These are phyloP conservation scores for Rhodofomes roseus DNA, from an alignment of 1,284 basidiomycete species.

Conservation along the genomic window DNA sequence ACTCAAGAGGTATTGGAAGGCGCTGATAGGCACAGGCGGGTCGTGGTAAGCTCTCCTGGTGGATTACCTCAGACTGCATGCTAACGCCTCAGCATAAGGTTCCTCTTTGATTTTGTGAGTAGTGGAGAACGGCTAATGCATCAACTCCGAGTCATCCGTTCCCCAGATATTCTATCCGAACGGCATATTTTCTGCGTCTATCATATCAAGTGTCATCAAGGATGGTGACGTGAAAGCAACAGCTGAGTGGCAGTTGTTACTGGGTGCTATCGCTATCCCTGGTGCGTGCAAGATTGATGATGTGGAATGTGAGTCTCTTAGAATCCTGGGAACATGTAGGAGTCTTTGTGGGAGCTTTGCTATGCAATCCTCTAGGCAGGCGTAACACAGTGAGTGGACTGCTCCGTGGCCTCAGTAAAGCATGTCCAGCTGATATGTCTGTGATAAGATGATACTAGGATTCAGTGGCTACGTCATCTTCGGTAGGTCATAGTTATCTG, in stretches of 20 bases:
- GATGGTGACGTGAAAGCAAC: conserved; percentile 51
- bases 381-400: conserved; percentile 52
- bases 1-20: conserved; percentile 64
- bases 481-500: background rate
- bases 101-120: conserved; percentile 70
- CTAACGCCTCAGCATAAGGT: conserved; percentile 39
- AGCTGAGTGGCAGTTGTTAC: conserved; percentile 73
- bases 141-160: background rate
- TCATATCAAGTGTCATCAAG: conserved; percentile 56
- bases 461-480: conserved; percentile 4
- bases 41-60: conserved; percentile 47
- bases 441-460: conserved; percentile 6
- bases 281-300: conserved; percentile 40
- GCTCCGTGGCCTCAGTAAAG: background rate
- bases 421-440: background rate
- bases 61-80: background rate
- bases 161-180: conserved; percentile 67
- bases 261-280: conserved; percentile 66
- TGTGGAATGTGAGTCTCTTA: no score
- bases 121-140: no score
- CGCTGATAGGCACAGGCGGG: conserved; percentile 67
- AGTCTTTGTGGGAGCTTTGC: conserved; percentile 52
- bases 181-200: conserved; percentile 60
- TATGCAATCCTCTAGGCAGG: conserved; percentile 63
- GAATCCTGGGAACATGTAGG: conserved; percentile 15